A percentile compares a stretch with the other conserved stretches of the same genome.
Conservation (phyloP, 1,284 basidiomycete genomes). For the Tilletiopsis washingtonensis region DNA sequence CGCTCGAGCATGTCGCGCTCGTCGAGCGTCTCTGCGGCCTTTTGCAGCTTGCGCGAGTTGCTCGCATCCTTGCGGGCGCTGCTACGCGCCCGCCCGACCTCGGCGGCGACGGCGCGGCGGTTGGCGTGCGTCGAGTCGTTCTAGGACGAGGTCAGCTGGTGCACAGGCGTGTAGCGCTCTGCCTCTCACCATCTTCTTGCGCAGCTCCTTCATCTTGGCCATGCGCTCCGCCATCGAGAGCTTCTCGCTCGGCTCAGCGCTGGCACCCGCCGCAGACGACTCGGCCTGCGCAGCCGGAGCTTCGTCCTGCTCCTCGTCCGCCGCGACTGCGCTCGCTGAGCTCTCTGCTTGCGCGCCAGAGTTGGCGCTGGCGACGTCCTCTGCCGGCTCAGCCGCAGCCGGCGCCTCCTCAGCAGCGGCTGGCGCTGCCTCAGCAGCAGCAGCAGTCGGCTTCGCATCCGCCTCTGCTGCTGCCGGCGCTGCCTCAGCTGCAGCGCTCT, state of each 20-base stretch:
- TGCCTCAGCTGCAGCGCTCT: too few species aligned
- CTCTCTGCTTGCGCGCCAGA: too few species aligned
- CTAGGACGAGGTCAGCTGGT: background rate
- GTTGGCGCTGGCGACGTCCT: too few species aligned
- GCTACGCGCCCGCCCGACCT: slow-evolving; percentile 6
- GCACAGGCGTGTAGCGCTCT: background rate
- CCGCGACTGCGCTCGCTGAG: too few species aligned
- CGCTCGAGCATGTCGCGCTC: slow-evolving; percentile 80
- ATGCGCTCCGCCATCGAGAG: slow-evolving; percentile 65
- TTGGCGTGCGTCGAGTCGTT: slow-evolving; percentile 31
- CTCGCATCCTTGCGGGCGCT: background rate
- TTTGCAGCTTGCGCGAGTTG: slow-evolving; percentile 26
- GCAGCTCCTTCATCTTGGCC: slow-evolving; percentile 66
- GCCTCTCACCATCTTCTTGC: slow-evolving; percentile 64
- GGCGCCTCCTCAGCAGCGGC: too few species aligned
- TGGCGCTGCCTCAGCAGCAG: too few species aligned
- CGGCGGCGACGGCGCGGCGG: slow-evolving; percentile 18
- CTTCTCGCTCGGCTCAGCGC: background rate
- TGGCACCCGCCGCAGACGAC: too few species aligned
- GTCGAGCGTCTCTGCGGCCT: slow-evolving; percentile 75
- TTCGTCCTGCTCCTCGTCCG: too few species aligned
- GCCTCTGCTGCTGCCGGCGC: too few species aligned
- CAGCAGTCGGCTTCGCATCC: too few species aligned
- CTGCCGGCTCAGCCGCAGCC: too few species aligned
- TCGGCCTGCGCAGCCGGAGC: too few species aligned